Percentiles rank a stretch among this genome's conserved stretches.
These are phyloP conservation scores for Colletotrichum paranaense DNA, from an alignment of 2,329 filamentous ascomycete genomes.

Conservation along the genomic window DNA sequence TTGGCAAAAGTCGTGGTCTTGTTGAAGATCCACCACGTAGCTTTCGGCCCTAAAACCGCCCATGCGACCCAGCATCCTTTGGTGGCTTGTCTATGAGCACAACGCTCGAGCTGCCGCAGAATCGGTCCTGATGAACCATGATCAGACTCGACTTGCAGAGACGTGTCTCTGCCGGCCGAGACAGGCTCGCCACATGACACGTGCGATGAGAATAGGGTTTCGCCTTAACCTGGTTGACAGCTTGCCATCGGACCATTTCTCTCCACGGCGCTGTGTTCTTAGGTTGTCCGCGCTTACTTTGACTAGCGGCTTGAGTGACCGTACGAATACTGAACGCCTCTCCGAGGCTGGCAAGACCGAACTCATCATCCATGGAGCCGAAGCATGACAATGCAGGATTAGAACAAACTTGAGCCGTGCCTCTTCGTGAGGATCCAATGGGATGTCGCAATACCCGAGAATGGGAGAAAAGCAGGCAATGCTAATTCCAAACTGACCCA, in stretches of 20 bases:
- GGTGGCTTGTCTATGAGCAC: constrained; percentile 24
- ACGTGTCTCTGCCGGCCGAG: constrained; percentile 31
- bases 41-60: constrained; percentile 30
- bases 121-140: constrained; percentile 1
- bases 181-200: constrained; percentile 31
- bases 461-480: constrained; percentile 7
- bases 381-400: constrained; percentile 20
- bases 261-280: constrained; percentile 17
- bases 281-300: neutral
- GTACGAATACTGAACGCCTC: constrained; percentile 2
- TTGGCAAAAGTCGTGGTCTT: constrained; percentile 23
- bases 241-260: constrained; percentile 27
- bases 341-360: neutral
- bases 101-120: constrained; percentile 13
- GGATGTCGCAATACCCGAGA: constrained; percentile 30
- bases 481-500: constrained; percentile 11
- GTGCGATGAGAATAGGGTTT: constrained; percentile 30
- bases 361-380: neutral
- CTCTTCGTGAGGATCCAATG: constrained; percentile 25
- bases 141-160: constrained; percentile 12
- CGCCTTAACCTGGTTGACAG: constrained; percentile 19
- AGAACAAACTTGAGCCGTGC: constrained; percentile 24
- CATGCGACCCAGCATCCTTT: constrained; percentile 8
- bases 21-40: constrained; percentile 27
- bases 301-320: neutral